Conservation (phyloP, 345 rosid species). For the Gossypium thurberi region DNA sequence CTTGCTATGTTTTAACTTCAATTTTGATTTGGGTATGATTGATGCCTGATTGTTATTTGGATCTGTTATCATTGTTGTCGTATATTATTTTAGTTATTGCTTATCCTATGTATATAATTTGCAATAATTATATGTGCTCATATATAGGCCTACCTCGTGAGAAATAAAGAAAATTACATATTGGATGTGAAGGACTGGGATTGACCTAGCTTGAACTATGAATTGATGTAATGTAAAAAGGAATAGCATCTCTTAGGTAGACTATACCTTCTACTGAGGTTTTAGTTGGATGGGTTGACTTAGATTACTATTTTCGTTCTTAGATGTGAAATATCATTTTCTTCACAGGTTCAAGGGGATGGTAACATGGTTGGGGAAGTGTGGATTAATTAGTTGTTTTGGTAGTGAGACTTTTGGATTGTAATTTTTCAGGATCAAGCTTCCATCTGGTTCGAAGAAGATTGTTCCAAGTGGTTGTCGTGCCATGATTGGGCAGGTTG, state of each 20-base stretch:
- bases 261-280: neutral
- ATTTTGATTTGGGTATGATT: neutral
- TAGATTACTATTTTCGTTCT: neutral
- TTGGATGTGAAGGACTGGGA: neutral
- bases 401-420: neutral
- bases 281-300: neutral
- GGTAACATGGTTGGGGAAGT: neutral
- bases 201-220: neutral
- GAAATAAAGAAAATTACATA: neutral
- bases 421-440: slow-evolving; percentile 39
- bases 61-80: neutral
- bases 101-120: neutral
- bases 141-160: neutral
- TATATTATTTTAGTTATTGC: neutral
- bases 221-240: neutral
- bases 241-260: neutral
- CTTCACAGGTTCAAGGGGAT: too few species aligned
- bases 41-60: neutral
- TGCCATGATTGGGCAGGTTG: slow-evolving; percentile 73
- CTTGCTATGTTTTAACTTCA: neutral
- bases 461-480: slow-evolving; percentile 64
- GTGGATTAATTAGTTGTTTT: neutral
- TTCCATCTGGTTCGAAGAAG: slow-evolving; percentile 70
- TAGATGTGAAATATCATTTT: neutral
- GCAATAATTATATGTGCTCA: neutral